phyloP scores from a whole-genome alignment of 352 stramenopile species.

The Labyrinthula sp. region DNA sequence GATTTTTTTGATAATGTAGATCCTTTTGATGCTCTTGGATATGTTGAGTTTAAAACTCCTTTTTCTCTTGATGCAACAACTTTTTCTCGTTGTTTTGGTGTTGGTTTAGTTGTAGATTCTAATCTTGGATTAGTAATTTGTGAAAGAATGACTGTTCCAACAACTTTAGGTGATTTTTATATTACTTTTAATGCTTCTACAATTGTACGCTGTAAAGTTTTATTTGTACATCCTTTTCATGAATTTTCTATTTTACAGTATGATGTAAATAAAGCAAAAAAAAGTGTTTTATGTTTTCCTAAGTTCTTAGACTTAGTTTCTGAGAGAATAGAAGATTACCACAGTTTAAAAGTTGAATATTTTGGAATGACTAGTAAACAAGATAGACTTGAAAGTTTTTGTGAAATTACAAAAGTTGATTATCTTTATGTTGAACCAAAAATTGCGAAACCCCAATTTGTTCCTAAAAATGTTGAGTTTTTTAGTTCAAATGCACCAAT shows the following conservation, averaged over 20 bases:
- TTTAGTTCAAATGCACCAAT: no score
- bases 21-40: no score
- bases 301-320: not conserved
- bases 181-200: conserved; percentile 57
- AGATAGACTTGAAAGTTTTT: conserved; percentile 1
- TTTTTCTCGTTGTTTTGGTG: conserved; percentile 58
- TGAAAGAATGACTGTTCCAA: conserved; percentile 68
- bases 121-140: conserved; percentile 59
- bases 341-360: not conserved
- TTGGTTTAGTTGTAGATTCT: conserved; percentile 59
- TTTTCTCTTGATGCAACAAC: conserved; percentile 68
- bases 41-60: no score
- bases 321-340: not conserved
- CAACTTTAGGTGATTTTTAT: conserved; percentile 53
- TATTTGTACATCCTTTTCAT: conserved; percentile 70
- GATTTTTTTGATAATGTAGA: no score
- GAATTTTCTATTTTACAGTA: conserved; percentile 69
- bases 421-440: no score
- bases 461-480: no score
- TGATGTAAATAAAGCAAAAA: conserved; percentile 40
- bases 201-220: conserved; percentile 54
- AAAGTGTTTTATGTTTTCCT: not conserved
- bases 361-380: not conserved
- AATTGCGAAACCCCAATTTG: no score
- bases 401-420: conserved; percentile 1